phyloP scores from a whole-genome alignment of 2,329 filamentous ascomycete species.

The Aspergillus niger region DNA sequence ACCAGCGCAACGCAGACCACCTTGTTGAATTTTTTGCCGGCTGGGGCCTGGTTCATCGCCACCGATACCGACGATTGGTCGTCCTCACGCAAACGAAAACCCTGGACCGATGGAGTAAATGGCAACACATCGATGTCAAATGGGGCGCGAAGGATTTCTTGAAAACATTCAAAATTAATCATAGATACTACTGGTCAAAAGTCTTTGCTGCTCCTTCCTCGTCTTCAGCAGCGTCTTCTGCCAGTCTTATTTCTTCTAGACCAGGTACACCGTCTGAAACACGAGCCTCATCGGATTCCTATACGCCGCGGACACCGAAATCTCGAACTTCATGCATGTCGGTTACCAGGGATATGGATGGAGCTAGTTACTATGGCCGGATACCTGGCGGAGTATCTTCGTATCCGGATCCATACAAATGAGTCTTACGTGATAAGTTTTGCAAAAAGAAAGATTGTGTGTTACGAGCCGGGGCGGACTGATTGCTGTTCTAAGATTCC shows the following conservation, averaged over 20 bases:
- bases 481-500: no score
- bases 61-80: constrained; percentile 36
- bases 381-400: background rate
- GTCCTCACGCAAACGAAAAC: constrained; percentile 30
- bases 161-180: constrained; percentile 16
- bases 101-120: constrained; percentile 31
- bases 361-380: background rate
- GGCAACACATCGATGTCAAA: constrained; percentile 31
- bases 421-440: background rate
- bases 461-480: no score
- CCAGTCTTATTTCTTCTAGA: background rate
- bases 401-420: background rate
- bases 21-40: constrained; percentile 44
- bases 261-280: background rate
- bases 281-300: constrained; percentile 8
- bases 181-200: constrained; percentile 16
- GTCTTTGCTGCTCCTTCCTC: constrained; percentile 2
- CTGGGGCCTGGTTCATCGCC: constrained; percentile 36
- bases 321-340: no score
- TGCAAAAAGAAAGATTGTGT: no score
- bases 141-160: constrained; percentile 19
- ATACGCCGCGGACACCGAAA: constrained; percentile 16
- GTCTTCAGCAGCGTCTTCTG: no score
- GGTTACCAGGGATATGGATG: background rate
- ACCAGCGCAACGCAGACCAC: constrained; percentile 37